Percentiles rank a stretch among this genome's conserved stretches.
These are phyloP conservation scores for Pleomassaria siparia DNA, from an alignment of 2,329 filamentous ascomycete species.

Conservation along the genomic window DNA sequence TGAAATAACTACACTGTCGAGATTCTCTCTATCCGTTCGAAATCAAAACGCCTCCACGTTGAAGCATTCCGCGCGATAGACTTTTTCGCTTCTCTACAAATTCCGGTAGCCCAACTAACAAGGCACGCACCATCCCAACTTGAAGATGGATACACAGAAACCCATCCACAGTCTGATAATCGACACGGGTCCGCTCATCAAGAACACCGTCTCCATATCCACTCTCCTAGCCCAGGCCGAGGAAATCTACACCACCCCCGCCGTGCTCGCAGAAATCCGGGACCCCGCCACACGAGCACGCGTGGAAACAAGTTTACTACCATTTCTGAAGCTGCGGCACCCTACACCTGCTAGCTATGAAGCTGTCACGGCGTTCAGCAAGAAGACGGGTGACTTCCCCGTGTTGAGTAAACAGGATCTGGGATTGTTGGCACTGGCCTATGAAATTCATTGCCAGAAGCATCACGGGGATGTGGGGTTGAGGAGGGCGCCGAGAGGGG, in stretches of 20 bases:
- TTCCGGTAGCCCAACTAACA: background rate
- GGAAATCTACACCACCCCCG: conserved; percentile 67
- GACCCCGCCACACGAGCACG: conserved; percentile 79
- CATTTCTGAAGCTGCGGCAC: conserved; percentile 77
- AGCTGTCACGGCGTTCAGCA: conserved; percentile 80
- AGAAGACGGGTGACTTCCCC: conserved; percentile 83
- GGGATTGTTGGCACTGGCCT: conserved; percentile 84
- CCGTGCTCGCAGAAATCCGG: conserved; percentile 83
- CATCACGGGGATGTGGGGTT: conserved; percentile 89
- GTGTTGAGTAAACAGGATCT: conserved; percentile 89
- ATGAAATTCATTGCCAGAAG: conserved; percentile 90
- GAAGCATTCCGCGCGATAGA: background rate
- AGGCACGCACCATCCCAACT: conserved; percentile 7
- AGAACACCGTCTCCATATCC: conserved; percentile 84
- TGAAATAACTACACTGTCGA: no score
- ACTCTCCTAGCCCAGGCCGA: conserved; percentile 78
- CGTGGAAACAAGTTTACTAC: conserved; percentile 80
- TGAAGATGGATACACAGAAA: conserved; percentile 61
- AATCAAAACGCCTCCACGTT: no score
- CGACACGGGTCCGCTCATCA: conserved; percentile 90
- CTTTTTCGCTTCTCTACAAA: background rate
- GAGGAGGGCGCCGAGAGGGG: conserved; percentile 65
- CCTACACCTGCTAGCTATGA: conserved; percentile 77
- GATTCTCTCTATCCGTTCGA: background rate
- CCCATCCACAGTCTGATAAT: conserved; percentile 81